Base-by-base conservation (phyloP, 2,329 filamentous ascomycete genomes). In the Fusarium verticillioides region DNA sequence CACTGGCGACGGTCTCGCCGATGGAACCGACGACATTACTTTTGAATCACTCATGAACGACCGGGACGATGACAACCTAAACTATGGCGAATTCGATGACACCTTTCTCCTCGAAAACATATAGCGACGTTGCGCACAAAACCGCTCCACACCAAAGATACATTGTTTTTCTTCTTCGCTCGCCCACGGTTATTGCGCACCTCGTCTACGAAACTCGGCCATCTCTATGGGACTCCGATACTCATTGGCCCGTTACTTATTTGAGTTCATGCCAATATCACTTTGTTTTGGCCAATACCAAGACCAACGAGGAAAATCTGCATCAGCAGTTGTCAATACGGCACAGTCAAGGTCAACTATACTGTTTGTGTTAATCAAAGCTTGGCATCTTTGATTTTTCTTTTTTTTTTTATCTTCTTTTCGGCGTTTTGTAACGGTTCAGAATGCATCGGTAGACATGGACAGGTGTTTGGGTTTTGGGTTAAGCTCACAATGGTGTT, bases 41-140 rank as follows among this genome's bases (percentile, higher is more conserved):
- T 89, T 89, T 69, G 85, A 89, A 66, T 85, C 88, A 66, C 79
- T 89, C 66, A 88, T 84, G 77, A 80, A 80, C 54, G 80, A 79
- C 70, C 86, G 85, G 26, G 65, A 82, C 34, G 58, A 73, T 77
- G 64, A 74, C 12, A 63, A 66, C 18, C 84, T 84, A 66, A 83
- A 85, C 46, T 62, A 76, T 58, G 83, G 82, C 12, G 84, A 86
- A 53, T 87, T 86, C 64, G 86, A 89, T 66, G 79, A 82, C 5
- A 47, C 40, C 7, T 88, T 84, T 66, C 88, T 88, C 11, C 78
- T 86, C 6, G 78, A 81, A 40, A 74, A 77, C 43, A 57, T 74
- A 21, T 66, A 75, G 16, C 68, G 44, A 60, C 28, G 26, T 30
- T 39, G 10, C 53, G 40, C 32, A 21, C 7, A 9, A 36, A 47